These are phyloP conservation scores for Blastomyces silverae DNA, from an alignment of 2,329 filamentous ascomycete species.

Conservation along the genomic window DNA sequence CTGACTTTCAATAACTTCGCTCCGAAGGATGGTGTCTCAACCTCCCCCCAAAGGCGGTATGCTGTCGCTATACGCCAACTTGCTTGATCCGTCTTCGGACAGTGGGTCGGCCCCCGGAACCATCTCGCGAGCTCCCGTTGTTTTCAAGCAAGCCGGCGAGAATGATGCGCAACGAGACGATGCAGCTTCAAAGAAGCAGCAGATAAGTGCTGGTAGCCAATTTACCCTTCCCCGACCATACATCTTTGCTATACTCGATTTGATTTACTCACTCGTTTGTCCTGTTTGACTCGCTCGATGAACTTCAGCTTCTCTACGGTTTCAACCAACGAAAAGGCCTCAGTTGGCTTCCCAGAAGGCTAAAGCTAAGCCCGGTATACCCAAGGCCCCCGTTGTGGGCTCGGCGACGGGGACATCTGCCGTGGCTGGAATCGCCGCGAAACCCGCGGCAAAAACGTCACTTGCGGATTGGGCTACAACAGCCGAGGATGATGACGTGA, in stretches of 20 bases:
- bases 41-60: conserved; percentile 34
- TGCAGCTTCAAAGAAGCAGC: conserved; percentile 56
- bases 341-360: conserved; percentile 56
- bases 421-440: conserved; percentile 31
- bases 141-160: conserved; percentile 56
- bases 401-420: conserved; percentile 23
- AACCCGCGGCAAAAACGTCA: conserved; percentile 55
- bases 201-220: conserved; percentile 56
- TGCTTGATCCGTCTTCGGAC: conserved; percentile 54
- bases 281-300: conserved; percentile 24
- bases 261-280: conserved; percentile 45
- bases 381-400: conserved; percentile 36
- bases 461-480: conserved; percentile 74
- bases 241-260: conserved; percentile 25
- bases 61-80: conserved; percentile 76
- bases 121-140: conserved; percentile 69
- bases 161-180: conserved; percentile 45
- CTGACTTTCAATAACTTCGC: background rate
- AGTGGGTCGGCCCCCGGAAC: conserved; percentile 46
- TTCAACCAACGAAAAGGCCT: conserved; percentile 78
- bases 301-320: conserved; percentile 60
- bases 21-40: conserved; percentile 25
- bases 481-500: conserved; percentile 71
- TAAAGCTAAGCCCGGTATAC: conserved; percentile 57
- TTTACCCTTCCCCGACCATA: conserved; percentile 30